These are phyloP conservation scores for Exophiala sp. DNA, from an alignment of 2,329 filamentous ascomycete species.

Conservation along the genomic window DNA sequence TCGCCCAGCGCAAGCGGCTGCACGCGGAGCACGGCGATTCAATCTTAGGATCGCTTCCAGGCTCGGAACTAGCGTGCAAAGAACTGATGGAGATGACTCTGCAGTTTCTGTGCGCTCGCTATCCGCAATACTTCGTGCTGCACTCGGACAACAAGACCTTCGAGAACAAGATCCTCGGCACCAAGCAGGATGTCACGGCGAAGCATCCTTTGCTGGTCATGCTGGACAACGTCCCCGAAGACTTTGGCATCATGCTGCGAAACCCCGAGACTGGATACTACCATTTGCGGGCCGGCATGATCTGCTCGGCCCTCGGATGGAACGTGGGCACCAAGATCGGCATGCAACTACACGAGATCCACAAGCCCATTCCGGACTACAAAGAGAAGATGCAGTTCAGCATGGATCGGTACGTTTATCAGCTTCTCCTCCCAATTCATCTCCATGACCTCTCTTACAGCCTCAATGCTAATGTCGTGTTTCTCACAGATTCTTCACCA, in stretches of 20 bases:
- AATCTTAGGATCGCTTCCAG: slow-evolving; percentile 64
- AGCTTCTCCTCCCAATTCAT: neutral
- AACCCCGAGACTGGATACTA: slow-evolving; percentile 68
- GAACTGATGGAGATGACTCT: slow-evolving; percentile 83
- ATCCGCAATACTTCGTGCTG: slow-evolving; percentile 67
- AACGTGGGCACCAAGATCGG: slow-evolving; percentile 69
- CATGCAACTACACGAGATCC: slow-evolving; percentile 63
- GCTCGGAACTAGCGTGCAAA: slow-evolving; percentile 71
- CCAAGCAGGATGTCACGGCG: slow-evolving; percentile 53
- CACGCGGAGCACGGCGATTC: slow-evolving; percentile 56
- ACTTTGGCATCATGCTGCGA: slow-evolving; percentile 71
- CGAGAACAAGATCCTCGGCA: slow-evolving; percentile 62
- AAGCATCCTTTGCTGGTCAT: slow-evolving; percentile 64
- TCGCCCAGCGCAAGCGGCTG: slow-evolving; percentile 62
- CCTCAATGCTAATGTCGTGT: neutral
- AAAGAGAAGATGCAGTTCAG: slow-evolving; percentile 82
- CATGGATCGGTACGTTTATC: slow-evolving; percentile 63
- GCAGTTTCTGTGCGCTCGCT: slow-evolving; percentile 71
- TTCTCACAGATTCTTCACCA: slow-evolving; percentile 64
- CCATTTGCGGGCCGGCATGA: slow-evolving; percentile 65
- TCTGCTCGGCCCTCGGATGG: slow-evolving; percentile 79
- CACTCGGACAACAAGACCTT: slow-evolving; percentile 52
- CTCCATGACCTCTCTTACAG: neutral
- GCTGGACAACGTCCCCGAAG: slow-evolving; percentile 73
- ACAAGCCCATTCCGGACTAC: slow-evolving; percentile 70